These are phyloP conservation scores for Pyrrhoderma noxium DNA, from an alignment of 1,284 basidiomycete species.

Conservation along the genomic window DNA sequence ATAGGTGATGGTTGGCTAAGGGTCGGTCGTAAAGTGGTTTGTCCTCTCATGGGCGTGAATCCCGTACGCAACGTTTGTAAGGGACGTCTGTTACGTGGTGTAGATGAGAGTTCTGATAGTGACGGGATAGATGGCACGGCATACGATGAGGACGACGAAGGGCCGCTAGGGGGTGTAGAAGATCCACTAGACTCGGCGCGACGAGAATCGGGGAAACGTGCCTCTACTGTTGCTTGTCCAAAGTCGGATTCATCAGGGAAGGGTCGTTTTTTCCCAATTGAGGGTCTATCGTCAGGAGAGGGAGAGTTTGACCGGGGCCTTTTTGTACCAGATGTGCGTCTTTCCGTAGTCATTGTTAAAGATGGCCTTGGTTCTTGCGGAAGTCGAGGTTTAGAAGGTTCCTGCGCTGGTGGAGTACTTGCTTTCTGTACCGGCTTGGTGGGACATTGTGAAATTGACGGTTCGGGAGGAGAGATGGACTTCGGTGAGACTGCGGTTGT, in stretches of 20 bases:
- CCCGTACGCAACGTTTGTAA: conserved; percentile 52
- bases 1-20: conserved; percentile 39
- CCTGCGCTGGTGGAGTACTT: not conserved
- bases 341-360: conserved; percentile 6
- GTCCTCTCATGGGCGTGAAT: conserved; percentile 58
- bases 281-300: conserved; percentile 5
- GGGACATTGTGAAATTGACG: not conserved
- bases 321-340: conserved; percentile 6
- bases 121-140: conserved; percentile 36
- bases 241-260: conserved; percentile 14
- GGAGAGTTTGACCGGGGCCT: conserved; percentile 8
- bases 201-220: conserved; percentile 9
- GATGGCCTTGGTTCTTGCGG: conserved; percentile 23
- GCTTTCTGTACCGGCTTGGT: not conserved
- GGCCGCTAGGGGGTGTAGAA: conserved; percentile 8
- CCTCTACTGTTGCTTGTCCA: conserved; percentile 5
- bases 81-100: conserved; percentile 50
- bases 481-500: not conserved
- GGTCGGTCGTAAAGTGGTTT: conserved; percentile 33
- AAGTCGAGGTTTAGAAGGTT: conserved; percentile 18
- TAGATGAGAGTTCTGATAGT: conserved; percentile 27
- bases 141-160: conserved; percentile 3
- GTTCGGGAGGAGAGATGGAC: not conserved
- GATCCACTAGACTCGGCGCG: not conserved
- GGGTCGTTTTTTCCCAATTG: conserved; percentile 17